Evolutionary conservation across 768 basidiomycete species (phyloP).

Genomic region (Tylopilus rubrobrunneus): DNA sequence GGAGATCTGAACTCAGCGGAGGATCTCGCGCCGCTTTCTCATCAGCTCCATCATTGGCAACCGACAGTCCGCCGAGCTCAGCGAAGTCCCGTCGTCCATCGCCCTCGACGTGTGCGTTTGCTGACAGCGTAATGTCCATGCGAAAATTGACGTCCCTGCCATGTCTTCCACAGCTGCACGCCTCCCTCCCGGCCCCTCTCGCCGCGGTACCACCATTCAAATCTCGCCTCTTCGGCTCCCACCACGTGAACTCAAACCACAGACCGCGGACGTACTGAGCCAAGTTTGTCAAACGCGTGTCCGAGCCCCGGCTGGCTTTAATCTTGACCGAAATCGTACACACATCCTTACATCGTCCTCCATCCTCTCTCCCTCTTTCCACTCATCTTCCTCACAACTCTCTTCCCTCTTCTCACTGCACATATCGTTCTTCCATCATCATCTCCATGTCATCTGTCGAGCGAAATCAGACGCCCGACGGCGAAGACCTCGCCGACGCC

Average conservation of each 20-base stretch:
- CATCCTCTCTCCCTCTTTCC: constrained; percentile 11
- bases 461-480: constrained; percentile 38
- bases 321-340: constrained; percentile 32
- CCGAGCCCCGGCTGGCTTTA: constrained; percentile 32
- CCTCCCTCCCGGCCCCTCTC: constrained; percentile 7
- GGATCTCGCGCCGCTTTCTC: constrained; percentile 1
- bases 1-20: constrained; percentile 30
- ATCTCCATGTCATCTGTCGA: constrained; percentile 35
- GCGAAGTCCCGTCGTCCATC: constrained; percentile 26
- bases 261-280: constrained; percentile 28
- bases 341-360: constrained; percentile 20
- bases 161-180: constrained; percentile 20
- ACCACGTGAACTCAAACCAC: constrained; percentile 32
- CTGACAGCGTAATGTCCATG: constrained; percentile 14
- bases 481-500: constrained; percentile 35
- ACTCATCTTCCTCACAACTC: constrained; percentile 18
- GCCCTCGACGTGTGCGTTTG: constrained; percentile 24
- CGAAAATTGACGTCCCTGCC: constrained; percentile 23
- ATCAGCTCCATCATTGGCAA: constrained; percentile 6
- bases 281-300: constrained; percentile 36
- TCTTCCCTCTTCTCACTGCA: constrained; percentile 31
- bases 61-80: constrained; percentile 36
- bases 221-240: constrained; percentile 29
- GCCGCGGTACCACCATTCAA: constrained; percentile 18
- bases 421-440: constrained; percentile 22